These are phyloP conservation scores for Botryotinia calthae DNA, from an alignment of 2,329 filamentous ascomycete genomes.

Conservation along the genomic window DNA sequence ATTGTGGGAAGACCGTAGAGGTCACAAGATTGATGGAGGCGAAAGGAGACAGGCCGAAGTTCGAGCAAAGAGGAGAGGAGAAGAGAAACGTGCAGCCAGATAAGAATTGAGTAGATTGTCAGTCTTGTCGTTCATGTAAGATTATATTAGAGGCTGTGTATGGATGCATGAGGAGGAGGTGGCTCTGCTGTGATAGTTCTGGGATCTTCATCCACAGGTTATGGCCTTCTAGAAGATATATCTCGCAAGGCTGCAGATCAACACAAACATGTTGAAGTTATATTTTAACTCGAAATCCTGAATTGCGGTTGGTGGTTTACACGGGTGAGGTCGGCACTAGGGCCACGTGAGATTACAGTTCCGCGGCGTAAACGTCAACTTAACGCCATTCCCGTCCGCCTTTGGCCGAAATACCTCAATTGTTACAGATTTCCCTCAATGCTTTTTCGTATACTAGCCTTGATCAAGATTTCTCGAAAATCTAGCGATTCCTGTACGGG, in stretches of 20 bases:
- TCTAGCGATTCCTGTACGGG: not conserved
- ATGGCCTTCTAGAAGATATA: conserved; percentile 1
- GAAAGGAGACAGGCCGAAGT: conserved; percentile 86
- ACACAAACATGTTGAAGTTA: conserved; percentile 8
- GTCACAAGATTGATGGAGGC: conserved; percentile 93
- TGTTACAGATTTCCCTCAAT: not conserved
- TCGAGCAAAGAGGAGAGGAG: conserved; percentile 80
- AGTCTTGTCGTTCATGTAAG: conserved; percentile 30
- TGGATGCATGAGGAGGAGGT: conserved; percentile 14
- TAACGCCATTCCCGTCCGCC: not conserved
- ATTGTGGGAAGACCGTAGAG: conserved; percentile 86
- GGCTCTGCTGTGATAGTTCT: conserved; percentile 15
- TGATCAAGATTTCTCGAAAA: not conserved
- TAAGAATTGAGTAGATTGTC: conserved; percentile 36
- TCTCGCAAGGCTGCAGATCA: conserved; percentile 10
- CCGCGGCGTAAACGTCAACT: conserved; percentile 9
- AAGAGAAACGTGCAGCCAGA: conserved; percentile 51
- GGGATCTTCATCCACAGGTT: conserved; percentile 13
- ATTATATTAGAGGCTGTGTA: conserved; percentile 32
- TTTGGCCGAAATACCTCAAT: not conserved
- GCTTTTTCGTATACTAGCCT: not conserved
- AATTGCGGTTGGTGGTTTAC: not conserved
- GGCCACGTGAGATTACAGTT: conserved; percentile 11
- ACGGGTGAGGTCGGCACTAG: not conserved
- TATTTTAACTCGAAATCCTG: not conserved